A percentile compares a stretch with the other conserved stretches of the same genome.
Evolutionary conservation across 2,329 filamentous ascomycete genomes (phyloP).

Genomic region (Colletotrichum ledebouriae): DNA sequence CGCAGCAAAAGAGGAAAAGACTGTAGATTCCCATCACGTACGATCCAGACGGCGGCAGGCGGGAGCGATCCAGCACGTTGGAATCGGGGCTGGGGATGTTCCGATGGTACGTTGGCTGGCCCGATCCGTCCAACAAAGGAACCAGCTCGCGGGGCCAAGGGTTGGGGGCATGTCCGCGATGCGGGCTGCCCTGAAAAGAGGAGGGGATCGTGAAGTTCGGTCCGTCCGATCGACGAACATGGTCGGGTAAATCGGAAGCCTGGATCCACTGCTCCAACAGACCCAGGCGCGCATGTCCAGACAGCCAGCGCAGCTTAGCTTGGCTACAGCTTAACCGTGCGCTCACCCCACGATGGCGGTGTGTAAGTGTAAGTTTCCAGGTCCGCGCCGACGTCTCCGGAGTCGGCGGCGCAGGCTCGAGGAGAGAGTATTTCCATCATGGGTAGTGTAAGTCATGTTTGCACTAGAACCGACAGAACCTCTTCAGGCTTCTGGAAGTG

Average conservation of each 20-base stretch:
- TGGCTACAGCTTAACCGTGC: neutral
- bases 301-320: too few relatives aligned
- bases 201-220: constrained; percentile 39
- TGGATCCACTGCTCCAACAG: neutral
- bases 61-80: constrained; percentile 21
- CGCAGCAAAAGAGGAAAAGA: constrained; percentile 14
- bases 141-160: constrained; percentile 28
- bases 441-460: neutral
- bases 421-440: neutral
- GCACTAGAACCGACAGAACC: too few relatives aligned
- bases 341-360: neutral
- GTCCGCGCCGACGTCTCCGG: neutral
- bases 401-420: neutral
- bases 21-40: neutral
- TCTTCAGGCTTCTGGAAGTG: too few relatives aligned
- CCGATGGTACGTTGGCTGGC: constrained; percentile 36
- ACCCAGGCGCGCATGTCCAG: too few relatives aligned
- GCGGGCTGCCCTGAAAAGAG: constrained; percentile 30
- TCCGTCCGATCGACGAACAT: constrained; percentile 32
- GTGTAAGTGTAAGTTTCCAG: neutral
- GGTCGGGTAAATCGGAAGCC: constrained; percentile 36
- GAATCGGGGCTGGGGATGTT: constrained; percentile 35
- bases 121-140: constrained; percentile 35
- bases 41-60: constrained; percentile 29
- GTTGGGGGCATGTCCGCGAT: constrained; percentile 21